phyloP scores from a whole-genome alignment of 768 basidiomycete genomes.

The Rhodotorula taiwanensis region DNA sequence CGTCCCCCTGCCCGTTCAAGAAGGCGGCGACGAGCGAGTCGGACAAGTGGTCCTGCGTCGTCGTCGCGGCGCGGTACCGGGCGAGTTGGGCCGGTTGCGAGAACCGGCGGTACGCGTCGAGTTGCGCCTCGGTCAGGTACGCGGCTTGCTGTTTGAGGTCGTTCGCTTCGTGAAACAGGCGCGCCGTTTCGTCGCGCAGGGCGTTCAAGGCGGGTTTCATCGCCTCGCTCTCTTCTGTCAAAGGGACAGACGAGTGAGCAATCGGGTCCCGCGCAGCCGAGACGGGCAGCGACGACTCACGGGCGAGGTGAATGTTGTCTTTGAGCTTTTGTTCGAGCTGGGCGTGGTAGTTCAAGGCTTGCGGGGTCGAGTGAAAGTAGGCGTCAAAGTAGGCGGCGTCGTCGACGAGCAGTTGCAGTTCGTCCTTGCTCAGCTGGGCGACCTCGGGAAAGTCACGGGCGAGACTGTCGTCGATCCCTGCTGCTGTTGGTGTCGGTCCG shows the following conservation, averaged over 20 bases:
- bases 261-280: background rate
- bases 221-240: constrained; percentile 63
- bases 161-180: constrained; percentile 81
- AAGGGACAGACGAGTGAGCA: background rate
- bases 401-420: constrained; percentile 77
- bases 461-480: constrained; percentile 14
- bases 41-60: constrained; percentile 80
- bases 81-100: constrained; percentile 80
- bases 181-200: constrained; percentile 72
- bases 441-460: constrained; percentile 13
- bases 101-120: constrained; percentile 81
- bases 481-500: background rate
- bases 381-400: constrained; percentile 83
- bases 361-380: constrained; percentile 67
- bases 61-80: constrained; percentile 77
- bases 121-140: constrained; percentile 80
- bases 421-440: constrained; percentile 58
- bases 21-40: constrained; percentile 79
- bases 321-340: constrained; percentile 69
- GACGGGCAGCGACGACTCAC: constrained; percentile 51
- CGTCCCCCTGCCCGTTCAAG: constrained; percentile 50
- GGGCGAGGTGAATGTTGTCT: constrained; percentile 79
- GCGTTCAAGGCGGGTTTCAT: constrained; percentile 69
- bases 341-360: constrained; percentile 66
- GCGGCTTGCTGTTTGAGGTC: constrained; percentile 73